Evolutionary conservation across 257 asterid species (phyloP), one percentile per base, ranked within the genome.

Genomic region (Jasminum sambac): DNA sequence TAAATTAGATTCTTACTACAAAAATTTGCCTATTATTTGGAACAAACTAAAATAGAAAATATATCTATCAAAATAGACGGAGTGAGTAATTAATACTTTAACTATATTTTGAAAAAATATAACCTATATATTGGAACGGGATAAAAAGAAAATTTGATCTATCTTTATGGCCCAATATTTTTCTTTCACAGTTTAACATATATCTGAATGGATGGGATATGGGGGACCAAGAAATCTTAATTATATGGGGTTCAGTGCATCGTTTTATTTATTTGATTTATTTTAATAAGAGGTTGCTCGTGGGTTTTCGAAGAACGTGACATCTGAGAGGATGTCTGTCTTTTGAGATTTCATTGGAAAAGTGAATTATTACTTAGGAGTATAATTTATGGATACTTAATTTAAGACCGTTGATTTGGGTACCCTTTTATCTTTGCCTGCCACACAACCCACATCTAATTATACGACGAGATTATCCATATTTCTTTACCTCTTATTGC

Each of bases 231-330:
- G 70, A 69, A 85, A 76, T 74, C 72, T 78, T 39, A 78, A 74
- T 73, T 66, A 63, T 75, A 71, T 55, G 74, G 74, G 70, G 69
- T 66, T 75, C 7, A 71, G 61, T 79, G 75, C 9, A 69, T 71
- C 58, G 41, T 40, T 72, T 73, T 71, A 6, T 48, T 65, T 82
- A 69, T 63, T 40, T 63, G 25, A 5, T 16, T 42, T 52, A 7
- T 52, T 79, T 77, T 46, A 59, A 72, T 75, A 76, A 66, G 79
- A 81, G 79, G 79, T 81, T 81, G 89, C 72, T 84, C 90, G 95
- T 88, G 92, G 95, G 95, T 72, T 87, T 87, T 90, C 72, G 96
- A 79, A 85, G 90, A 84, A 73, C 84, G 95, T 76, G 91, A 85
- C 84, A 76, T 46, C 73, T 83, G 81, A 77, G 92, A 80, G 96